phyloP scores from a whole-genome alignment of 1,139 yeast genomes.

The Nadsonia commutata region DNA sequence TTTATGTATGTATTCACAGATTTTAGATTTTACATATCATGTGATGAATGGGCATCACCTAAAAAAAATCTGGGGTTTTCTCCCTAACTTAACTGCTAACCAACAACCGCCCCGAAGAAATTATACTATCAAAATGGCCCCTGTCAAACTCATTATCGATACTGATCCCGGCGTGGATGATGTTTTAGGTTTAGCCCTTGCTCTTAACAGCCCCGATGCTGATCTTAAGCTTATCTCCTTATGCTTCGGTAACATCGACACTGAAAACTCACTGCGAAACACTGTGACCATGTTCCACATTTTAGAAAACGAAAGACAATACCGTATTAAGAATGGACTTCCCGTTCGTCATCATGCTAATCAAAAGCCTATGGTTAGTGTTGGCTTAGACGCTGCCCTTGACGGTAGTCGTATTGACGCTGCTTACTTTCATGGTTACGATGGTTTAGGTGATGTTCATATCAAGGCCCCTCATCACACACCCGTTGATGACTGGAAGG shows the following conservation, averaged over 20 bases:
- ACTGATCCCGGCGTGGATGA: slow-evolving; percentile 32
- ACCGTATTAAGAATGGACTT: slow-evolving; percentile 13
- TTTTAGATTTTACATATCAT: too few relatives aligned
- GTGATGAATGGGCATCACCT: too few relatives aligned
- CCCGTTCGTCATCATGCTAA: slow-evolving; percentile 13
- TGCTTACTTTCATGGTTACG: slow-evolving; percentile 27
- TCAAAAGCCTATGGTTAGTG: slow-evolving; percentile 22
- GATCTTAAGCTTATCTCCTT: slow-evolving; percentile 25
- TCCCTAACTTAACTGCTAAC: too few relatives aligned
- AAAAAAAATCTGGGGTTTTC: too few relatives aligned
- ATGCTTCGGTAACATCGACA: slow-evolving; percentile 28
- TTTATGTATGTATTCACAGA: too few relatives aligned
- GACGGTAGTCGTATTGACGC: slow-evolving; percentile 24
- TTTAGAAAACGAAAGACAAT: slow-evolving; percentile 20
- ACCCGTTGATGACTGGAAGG: slow-evolving; percentile 19
- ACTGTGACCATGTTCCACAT: slow-evolving; percentile 24
- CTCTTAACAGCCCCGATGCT: slow-evolving; percentile 19
- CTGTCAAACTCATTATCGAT: slow-evolving; percentile 22
- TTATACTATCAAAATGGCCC: slow-evolving; percentile 4
- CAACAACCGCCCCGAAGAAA: too few relatives aligned
- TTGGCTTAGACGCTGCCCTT: slow-evolving; percentile 22
- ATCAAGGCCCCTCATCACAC: slow-evolving; percentile 22
- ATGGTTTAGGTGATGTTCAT: slow-evolving; percentile 29
- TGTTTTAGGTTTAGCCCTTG: slow-evolving; percentile 25
- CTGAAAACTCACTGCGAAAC: slow-evolving; percentile 23